A percentile compares a stretch with the other conserved stretches of the same genome.
Conservation (phyloP, 768 basidiomycete species). For the Sporobolomyces phaffii region DNA sequence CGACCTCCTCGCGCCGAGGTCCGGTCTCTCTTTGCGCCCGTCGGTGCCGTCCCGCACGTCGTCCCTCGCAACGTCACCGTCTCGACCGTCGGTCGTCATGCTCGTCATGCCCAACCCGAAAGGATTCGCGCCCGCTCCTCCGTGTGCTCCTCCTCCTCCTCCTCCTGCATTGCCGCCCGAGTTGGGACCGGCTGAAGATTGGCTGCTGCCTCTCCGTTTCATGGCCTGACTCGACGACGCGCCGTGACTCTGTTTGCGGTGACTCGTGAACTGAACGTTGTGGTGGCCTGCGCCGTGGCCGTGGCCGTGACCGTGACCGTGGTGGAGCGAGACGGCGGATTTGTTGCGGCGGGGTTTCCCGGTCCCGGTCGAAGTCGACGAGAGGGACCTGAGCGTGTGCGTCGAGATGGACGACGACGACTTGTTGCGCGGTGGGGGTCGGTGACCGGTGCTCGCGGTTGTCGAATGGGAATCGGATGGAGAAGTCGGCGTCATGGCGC, state of each 20-base stretch:
- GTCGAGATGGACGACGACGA: constrained; percentile 32
- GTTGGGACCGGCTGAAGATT: not conserved
- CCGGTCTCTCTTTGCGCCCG: not conserved
- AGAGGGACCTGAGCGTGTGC: constrained; percentile 24
- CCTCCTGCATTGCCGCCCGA: not conserved
- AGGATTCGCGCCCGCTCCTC: no score
- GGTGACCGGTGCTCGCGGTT: not conserved
- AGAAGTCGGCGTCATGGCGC: constrained; percentile 28
- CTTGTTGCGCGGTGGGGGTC: constrained; percentile 27
- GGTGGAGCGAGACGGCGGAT: constrained; percentile 24
- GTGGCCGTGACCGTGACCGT: not conserved
- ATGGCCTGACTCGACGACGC: not conserved
- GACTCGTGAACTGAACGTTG: constrained; percentile 17
- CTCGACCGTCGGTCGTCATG: constrained; percentile 8
- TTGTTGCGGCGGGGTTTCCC: constrained; percentile 34
- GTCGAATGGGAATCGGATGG: constrained; percentile 3
- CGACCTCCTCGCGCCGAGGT: not conserved
- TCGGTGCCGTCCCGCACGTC: not conserved
- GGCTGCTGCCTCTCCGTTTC: constrained; percentile 18
- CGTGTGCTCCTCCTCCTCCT: constrained; percentile 8
- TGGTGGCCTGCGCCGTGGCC: constrained; percentile 28
- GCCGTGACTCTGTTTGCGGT: not conserved
- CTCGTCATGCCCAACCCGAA: constrained; percentile 36
- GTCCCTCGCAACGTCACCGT: no score
- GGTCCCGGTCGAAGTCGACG: constrained; percentile 5